Base-by-base conservation (phyloP, 2,329 filamentous ascomycete species). In the Lasiodiplodia citricola region DNA sequence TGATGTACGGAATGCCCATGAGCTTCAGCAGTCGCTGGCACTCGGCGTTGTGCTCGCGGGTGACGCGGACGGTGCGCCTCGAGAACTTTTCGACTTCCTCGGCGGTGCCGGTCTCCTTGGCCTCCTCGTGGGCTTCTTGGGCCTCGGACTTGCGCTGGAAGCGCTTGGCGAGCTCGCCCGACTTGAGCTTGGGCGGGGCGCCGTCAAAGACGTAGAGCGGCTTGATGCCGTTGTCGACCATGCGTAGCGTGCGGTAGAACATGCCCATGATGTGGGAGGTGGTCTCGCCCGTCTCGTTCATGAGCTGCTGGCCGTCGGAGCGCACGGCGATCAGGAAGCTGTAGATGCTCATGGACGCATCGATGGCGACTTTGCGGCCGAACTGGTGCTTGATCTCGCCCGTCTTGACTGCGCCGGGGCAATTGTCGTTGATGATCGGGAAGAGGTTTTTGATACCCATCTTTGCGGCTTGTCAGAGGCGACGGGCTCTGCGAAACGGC, bases 371-470 rank as follows among this genome's bases (percentile, higher is more conserved):
- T 83, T 99, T 99, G 80, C 96, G 92, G 72, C 96, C 96, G 79
- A 99, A 99, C 73, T 99, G 96, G 75, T 95, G 95, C 84, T 99
- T 99, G 86, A 99, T 99, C 78, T 99, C 96, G 70, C 96, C 93
- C 77, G 94, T 91, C 82, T 97, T 98, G 86, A 97, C 88, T 41
- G 96, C 92, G 82, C 94, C 92, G n/a, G 96, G 96, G 73, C 94
- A 92, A 83, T 98, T 92, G 78, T 97, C 94, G 70, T 80, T 80
- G 72, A 85, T 83, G 72, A 85, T 77, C 74, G 83, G 81, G 78
- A 77, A 82, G n/a, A 85, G 76, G 71, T 81, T 73, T 50, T 80
- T 80, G 70, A 80, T 80, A 74, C 79, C 79, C 79, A 80, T 80
- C 7, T 67, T 70, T 44, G 57, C 58, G 57, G 25, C 55, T 35